These are phyloP conservation scores for Alternaria atra DNA, from an alignment of 2,329 filamentous ascomycete species.

Conservation along the genomic window DNA sequence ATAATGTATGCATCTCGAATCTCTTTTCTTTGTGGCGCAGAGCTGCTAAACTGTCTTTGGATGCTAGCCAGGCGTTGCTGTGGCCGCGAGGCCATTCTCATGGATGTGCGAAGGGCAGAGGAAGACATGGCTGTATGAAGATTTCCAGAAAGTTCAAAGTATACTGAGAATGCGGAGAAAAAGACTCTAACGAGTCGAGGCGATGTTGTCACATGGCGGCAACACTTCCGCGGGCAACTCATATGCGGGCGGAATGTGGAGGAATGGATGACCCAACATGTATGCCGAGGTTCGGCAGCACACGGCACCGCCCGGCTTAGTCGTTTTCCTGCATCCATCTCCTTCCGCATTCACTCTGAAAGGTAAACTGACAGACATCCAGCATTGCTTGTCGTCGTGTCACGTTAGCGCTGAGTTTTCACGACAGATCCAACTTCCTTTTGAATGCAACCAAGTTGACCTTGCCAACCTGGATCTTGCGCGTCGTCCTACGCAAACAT, in stretches of 20 bases:
- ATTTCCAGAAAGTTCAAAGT: not conserved
- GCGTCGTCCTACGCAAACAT: constrained; percentile 1
- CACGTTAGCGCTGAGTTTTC: not conserved
- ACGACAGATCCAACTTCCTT: not conserved
- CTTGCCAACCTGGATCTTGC: too few relatives aligned
- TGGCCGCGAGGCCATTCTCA: constrained; percentile 48
- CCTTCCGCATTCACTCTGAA: not conserved
- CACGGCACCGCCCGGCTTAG: constrained; percentile 37
- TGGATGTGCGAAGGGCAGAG: constrained; percentile 42
- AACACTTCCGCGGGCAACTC: constrained; percentile 24
- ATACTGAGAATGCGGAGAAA: constrained; percentile 18
- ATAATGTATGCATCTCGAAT: constrained; percentile 94
- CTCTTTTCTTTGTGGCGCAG: constrained; percentile 61
- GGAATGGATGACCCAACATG: constrained; percentile 10
- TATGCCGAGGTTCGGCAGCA: constrained; percentile 43
- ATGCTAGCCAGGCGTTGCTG: constrained; percentile 50
- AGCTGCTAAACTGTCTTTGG: constrained; percentile 50
- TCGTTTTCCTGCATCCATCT: not conserved
- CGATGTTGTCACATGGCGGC: constrained; percentile 44
- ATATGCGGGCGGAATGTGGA: constrained; percentile 40
- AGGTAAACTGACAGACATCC: not conserved
- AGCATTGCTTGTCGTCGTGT: not conserved
- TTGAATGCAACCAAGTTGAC: not conserved
- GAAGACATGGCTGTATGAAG: constrained; percentile 39
- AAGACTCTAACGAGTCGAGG: constrained; percentile 35